These are phyloP conservation scores for Elsinoe fawcettii DNA, from an alignment of 2,329 filamentous ascomycete species.

Conservation along the genomic window DNA sequence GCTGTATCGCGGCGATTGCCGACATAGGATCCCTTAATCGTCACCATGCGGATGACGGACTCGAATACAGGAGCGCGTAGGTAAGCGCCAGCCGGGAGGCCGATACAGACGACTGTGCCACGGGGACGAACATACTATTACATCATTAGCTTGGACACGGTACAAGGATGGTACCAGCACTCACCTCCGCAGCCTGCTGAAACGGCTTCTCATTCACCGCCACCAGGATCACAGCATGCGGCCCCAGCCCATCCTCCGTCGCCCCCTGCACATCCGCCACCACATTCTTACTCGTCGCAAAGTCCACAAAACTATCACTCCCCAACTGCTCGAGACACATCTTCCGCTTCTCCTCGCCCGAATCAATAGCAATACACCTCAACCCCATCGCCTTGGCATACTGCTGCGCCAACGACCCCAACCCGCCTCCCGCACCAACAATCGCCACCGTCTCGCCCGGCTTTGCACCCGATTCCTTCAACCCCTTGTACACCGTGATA, in stretches of 20 bases:
- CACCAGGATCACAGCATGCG: constrained; percentile 78
- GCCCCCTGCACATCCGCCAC: constrained; percentile 77
- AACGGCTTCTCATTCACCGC: constrained; percentile 87
- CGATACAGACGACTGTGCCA: constrained; percentile 81
- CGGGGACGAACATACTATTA: constrained; percentile 70
- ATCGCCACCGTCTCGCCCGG: constrained; percentile 75
- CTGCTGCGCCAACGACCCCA: constrained; percentile 72
- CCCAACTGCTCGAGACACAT: constrained; percentile 62
- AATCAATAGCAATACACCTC: constrained; percentile 71
- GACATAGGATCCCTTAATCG: constrained; percentile 87
- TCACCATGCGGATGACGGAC: constrained; percentile 82
- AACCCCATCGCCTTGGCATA: constrained; percentile 90
- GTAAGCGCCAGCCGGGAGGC: constrained; percentile 71
- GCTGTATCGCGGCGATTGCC: constrained; percentile 82
- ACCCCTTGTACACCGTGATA: constrained; percentile 83
- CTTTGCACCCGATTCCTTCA: constrained; percentile 70
- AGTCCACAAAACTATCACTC: constrained; percentile 70
- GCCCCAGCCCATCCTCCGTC: constrained; percentile 72
- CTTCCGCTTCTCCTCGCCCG: constrained; percentile 69
- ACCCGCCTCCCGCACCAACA: constrained; percentile 76
- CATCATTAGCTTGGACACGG: neutral
- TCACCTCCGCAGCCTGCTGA: constrained; percentile 71
- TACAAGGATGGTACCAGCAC: constrained; percentile 10
- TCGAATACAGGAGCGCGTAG: constrained; percentile 82
- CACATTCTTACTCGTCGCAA: constrained; percentile 64